phyloP scores from a whole-genome alignment of 2,329 filamentous ascomycete species.

The Dactylellina sp. region DNA sequence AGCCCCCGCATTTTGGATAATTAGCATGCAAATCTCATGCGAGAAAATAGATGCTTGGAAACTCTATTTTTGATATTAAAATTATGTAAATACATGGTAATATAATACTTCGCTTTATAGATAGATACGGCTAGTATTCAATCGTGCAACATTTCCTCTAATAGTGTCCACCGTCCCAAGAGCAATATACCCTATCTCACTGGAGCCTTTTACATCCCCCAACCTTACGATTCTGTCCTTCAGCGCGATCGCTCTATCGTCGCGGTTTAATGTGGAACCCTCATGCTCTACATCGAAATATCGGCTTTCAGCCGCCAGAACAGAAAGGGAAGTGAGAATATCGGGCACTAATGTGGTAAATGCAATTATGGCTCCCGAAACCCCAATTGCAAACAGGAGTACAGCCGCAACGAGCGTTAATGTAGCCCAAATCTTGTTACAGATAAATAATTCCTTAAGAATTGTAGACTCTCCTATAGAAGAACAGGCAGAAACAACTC shows the following conservation, averaged over 20 bases:
- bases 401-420: neutral
- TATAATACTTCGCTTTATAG: too few species aligned
- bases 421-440: neutral
- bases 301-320: neutral
- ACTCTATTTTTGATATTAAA: too few species aligned
- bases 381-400: neutral
- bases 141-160: neutral
- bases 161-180: slow-evolving; percentile 8
- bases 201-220: slow-evolving; percentile 4
- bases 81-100: too few species aligned
- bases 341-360: slow-evolving; percentile 2
- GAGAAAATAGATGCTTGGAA: too few species aligned
- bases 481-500: neutral
- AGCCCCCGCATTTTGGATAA: too few species aligned
- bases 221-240: slow-evolving; percentile 1
- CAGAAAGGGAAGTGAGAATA: slow-evolving; percentile 3
- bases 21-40: too few species aligned
- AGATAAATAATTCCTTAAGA: slow-evolving; percentile 2
- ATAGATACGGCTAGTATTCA: too few species aligned
- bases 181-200: slow-evolving; percentile 6
- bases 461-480: neutral
- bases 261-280: neutral
- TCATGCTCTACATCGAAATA: slow-evolving; percentile 2
- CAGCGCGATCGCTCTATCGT: slow-evolving; percentile 2
- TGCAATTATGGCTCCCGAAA: neutral